Evolutionary conservation across 163 green algal genomes (phyloP), one percentile per base, ranked within the genome.

Genomic region (Trebouxiophyceae sp.): DNA sequence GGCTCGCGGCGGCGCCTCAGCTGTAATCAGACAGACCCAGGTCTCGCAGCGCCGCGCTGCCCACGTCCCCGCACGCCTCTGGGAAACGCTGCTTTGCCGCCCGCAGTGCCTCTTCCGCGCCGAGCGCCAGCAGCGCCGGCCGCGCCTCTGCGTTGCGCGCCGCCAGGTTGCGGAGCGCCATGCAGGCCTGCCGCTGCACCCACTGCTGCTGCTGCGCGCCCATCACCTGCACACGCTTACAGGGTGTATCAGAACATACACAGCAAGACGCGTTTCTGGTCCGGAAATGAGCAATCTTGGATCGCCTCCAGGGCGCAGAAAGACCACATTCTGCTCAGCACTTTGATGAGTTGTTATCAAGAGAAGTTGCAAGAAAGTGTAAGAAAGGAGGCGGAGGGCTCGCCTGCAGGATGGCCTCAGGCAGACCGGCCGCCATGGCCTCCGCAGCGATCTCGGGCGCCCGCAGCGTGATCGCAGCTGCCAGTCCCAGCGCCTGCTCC

Each of bases 21-120:
- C 86, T 84, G 79, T 96, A 96, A 50, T 93, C 73, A 5, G 90
- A 79, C 3, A 89, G 67, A 19, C 89, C 89, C 30, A 96, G 75
- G 64, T 96, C 89, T 0, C 89, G 62, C 55, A 95, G 78, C 20
- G 87, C 89, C 4, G 89, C 89, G 6, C 67, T 71, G 4, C 77
- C 86, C 0, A 92, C 89, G 45, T 96, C 89, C 26, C 66, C 61
- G 72, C 85, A 93, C 22, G 66, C 61, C 0, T 27, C 45, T 2
- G 80, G 76, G 67, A 83, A 80, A 16, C 50, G 57, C 4, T n/a
- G 26, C 72, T 86, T 84, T 8, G 80, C 75, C 12, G 33, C 26
- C 0, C 87, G 67, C 74, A 94, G 59, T 66, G 88, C 54, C 44
- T 44, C 39, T 72, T 94, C 86, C 2, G 67, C 76, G 0, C 84